These are phyloP conservation scores for Eucalyptus camaldulensis DNA, from an alignment of 345 rosid genomes.

Conservation along the genomic window DNA sequence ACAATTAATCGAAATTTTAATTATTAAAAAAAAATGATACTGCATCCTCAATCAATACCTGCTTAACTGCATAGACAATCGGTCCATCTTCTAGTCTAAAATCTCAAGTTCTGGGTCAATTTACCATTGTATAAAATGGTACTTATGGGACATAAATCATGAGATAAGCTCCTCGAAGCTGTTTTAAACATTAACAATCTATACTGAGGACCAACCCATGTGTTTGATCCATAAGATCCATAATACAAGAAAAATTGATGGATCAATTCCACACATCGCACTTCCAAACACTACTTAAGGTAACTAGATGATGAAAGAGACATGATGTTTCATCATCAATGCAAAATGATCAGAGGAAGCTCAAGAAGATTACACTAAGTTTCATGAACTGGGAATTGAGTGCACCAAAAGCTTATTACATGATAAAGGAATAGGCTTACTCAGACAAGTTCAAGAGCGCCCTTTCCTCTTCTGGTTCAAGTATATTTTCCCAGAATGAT, in stretches of 20 bases:
- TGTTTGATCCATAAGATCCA: background rate
- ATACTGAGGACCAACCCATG: background rate
- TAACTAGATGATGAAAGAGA: background rate
- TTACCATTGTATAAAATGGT: background rate
- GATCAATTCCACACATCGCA: background rate
- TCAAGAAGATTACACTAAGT: background rate
- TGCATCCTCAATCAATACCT: background rate
- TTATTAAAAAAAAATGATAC: background rate
- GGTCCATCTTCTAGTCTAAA: background rate
- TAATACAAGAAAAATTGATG: background rate
- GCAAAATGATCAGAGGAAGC: background rate
- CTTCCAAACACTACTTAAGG: background rate
- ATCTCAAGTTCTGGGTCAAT: background rate
- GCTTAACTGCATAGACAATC: background rate
- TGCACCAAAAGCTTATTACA: background rate
- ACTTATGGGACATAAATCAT: background rate
- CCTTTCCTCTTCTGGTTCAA: conserved; percentile 80
- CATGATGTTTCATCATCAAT: background rate
- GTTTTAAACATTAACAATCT: background rate
- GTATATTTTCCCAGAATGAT: conserved; percentile 57
- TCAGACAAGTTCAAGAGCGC: conserved; percentile 38
- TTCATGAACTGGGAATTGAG: background rate
- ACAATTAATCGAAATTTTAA: background rate
- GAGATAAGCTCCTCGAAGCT: background rate
- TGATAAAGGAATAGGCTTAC: conserved; percentile 19